Evolutionary conservation across 805 yeast genomes (phyloP), one percentile per base, ranked within the genome.

Genomic region (Blastobotrys chiropterorum): DNA sequence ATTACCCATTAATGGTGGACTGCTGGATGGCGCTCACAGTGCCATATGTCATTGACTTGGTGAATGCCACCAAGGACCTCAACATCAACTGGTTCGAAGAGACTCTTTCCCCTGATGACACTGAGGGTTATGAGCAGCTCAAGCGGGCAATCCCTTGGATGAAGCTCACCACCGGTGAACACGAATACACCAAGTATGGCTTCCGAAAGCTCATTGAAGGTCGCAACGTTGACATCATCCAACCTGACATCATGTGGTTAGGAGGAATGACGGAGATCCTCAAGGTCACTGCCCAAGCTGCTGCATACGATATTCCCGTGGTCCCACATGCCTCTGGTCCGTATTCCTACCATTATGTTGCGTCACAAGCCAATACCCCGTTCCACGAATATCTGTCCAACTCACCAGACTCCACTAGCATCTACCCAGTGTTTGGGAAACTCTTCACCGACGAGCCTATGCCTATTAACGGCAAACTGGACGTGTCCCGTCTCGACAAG

Each of bases 271-370:
- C 79, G 16, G 80, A 76, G 63, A 62, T 75, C 34, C 62, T 76
- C 49, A 70, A 73, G 56, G 66, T 76, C 48, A 71, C 77, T 42
- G 72, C 72, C 15, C 79, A 75, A 59, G 79, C 79, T 22, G 77
- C 77, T 46, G 79, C 79, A 16, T 76, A 76, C 56, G 80, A 76
- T 56, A 73, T 75, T 48, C 80, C 80, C 22, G 77, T 76, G 45
- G 80, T 76, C 51, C 79, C 79, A 38, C 80, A 76, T 57, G 80
- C 79, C 34, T 72, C 77, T n/a, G 79, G 80, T 53, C 77, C 79
- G 41, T 75, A 76, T 63, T 74, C 78, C 3, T 75, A 76, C 62
- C 79, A 75, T 59, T 75, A 75, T 56, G 78, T 75, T 47, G 73
- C 72, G 15, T 72, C 77, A 13, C 79, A 74, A 57, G 68, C 69